Conservation (phyloP, 768 basidiomycete species). For the Brasilioporus rufonigricans region DNA sequence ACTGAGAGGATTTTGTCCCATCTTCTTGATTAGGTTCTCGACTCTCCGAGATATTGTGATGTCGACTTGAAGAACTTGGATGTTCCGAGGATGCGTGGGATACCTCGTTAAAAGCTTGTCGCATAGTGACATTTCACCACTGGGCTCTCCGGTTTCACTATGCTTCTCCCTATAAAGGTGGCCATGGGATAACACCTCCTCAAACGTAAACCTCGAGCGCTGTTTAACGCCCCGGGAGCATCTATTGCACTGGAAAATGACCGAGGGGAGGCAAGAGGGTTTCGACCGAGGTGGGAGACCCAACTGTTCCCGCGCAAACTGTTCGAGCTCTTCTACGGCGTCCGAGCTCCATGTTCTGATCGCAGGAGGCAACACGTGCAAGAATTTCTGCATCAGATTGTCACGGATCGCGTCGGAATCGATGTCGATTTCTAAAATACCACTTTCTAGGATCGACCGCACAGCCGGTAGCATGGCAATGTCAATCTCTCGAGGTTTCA, state of each 20-base stretch:
- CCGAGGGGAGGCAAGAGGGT: slow-evolving; percentile 2
- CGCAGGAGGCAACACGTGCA: not conserved
- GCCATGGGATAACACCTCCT: slow-evolving; percentile 2
- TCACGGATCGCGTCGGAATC: not conserved
- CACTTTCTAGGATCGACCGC: not conserved
- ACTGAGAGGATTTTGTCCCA: slow-evolving; percentile 7
- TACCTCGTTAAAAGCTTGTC: not conserved
- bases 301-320: slow-evolving; percentile 1
- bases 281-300: not conserved
- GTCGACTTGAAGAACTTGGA: slow-evolving; percentile 7
- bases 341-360: slow-evolving; percentile 7
- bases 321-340: slow-evolving; percentile 10
- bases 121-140: not conserved
- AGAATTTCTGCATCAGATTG: not conserved
- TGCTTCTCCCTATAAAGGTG: slow-evolving; percentile 3
- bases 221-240: not conserved
- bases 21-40: slow-evolving; percentile 9
- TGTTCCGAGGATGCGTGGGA: not conserved
- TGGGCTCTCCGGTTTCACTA: not conserved
- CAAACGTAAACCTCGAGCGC: not conserved
- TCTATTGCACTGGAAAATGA: slow-evolving; percentile 11
- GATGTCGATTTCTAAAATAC: not conserved
- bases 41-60: not conserved
- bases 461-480: not conserved
- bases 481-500: not conserved